These are phyloP conservation scores for Xerocomus amazonicus DNA, from an alignment of 1,284 basidiomycete species.

Conservation along the genomic window DNA sequence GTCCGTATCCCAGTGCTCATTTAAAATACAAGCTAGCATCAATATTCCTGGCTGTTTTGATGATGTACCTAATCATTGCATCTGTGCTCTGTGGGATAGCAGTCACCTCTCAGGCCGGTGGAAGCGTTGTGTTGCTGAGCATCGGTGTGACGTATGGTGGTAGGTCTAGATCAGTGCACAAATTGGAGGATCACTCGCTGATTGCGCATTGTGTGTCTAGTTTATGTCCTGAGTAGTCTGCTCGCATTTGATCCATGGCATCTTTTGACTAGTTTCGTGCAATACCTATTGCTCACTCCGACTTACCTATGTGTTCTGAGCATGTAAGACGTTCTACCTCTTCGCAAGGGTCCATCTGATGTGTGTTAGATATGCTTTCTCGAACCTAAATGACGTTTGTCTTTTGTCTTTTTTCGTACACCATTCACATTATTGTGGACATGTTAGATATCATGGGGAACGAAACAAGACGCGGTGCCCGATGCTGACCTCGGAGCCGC, in stretches of 20 bases:
- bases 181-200: background rate
- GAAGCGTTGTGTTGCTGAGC: slow-evolving; percentile 77
- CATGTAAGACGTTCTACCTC: slow-evolving; percentile 45
- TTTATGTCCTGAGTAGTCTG: slow-evolving; percentile 76
- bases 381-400: slow-evolving; percentile 74
- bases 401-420: background rate
- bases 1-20: slow-evolving; percentile 49
- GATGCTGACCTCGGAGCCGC: slow-evolving; percentile 80
- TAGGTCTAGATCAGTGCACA: slow-evolving; percentile 31
- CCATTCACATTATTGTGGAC: background rate
- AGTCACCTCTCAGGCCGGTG: slow-evolving; percentile 61
- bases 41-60: slow-evolving; percentile 74
- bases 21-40: slow-evolving; percentile 86
- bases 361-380: slow-evolving; percentile 64
- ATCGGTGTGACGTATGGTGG: slow-evolving; percentile 84
- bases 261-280: slow-evolving; percentile 86
- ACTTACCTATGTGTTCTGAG: slow-evolving; percentile 89
- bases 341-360: slow-evolving; percentile 4
- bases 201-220: slow-evolving; percentile 30
- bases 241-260: slow-evolving; percentile 93
- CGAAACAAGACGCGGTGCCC: slow-evolving; percentile 72
- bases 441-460: slow-evolving; percentile 81
- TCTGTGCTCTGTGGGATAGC: slow-evolving; percentile 74
- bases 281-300: slow-evolving; percentile 85
- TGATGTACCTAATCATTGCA: slow-evolving; percentile 77